Percentiles rank a stretch among this genome's conserved stretches.
Evolutionary conservation across 1,139 yeast genomes (phyloP).

Genomic region (Candida sp.): DNA sequence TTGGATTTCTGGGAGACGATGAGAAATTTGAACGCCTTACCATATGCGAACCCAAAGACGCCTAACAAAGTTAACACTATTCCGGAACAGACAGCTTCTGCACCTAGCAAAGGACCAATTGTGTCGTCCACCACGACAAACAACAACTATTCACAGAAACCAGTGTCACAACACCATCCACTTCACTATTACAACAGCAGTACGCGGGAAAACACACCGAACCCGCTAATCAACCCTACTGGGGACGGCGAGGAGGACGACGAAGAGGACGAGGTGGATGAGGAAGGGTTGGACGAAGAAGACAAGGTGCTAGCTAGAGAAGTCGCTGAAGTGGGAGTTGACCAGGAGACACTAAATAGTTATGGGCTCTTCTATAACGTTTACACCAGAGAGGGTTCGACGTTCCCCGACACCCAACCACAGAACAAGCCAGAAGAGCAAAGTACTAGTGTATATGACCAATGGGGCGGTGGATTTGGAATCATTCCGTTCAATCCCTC

Average conservation of each 20-base stretch:
- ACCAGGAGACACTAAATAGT: constrained; percentile 34
- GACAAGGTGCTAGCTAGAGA: constrained; percentile 17
- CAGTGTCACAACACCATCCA: constrained; percentile 57
- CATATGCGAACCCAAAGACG: constrained; percentile 18
- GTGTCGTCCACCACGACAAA: background rate
- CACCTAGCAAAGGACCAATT: constrained; percentile 34
- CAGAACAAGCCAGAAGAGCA: constrained; percentile 7
- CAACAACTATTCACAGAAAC: constrained; percentile 19
- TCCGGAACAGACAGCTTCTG: background rate
- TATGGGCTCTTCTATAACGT: constrained; percentile 43
- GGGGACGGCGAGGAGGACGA: constrained; percentile 8
- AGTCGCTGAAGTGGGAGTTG: constrained; percentile 31
- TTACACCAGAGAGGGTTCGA: constrained; percentile 38
- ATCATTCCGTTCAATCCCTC: constrained; percentile 44
- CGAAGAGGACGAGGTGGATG: constrained; percentile 8
- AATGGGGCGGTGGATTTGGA: constrained; percentile 30
- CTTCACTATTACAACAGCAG: constrained; percentile 12
- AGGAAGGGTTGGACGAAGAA: constrained; percentile 14
- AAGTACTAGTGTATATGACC: constrained; percentile 17
- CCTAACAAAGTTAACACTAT: background rate
- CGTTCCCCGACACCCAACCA: constrained; percentile 25
- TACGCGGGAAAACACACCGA: constrained; percentile 8
- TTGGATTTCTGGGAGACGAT: constrained; percentile 75
- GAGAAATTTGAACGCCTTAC: constrained; percentile 48
- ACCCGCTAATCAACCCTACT: background rate